These are phyloP conservation scores for Pisolithus sp. DNA, from an alignment of 768 basidiomycete genomes.

Conservation along the genomic window DNA sequence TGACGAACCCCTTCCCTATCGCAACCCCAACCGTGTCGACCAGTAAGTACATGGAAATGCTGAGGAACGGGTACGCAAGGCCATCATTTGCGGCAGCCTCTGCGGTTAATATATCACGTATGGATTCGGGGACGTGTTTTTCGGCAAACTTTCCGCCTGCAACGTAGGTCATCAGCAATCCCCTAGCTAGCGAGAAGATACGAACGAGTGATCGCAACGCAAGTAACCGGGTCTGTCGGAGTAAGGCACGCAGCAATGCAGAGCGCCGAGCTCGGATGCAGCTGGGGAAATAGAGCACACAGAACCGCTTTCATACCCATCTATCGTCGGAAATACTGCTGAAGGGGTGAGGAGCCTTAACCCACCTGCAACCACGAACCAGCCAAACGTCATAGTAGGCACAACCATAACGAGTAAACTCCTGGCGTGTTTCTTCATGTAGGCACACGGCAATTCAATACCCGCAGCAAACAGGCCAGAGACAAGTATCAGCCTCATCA, in stretches of 20 bases:
- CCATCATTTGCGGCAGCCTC: constrained; percentile 97
- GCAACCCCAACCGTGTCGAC: constrained; percentile 62
- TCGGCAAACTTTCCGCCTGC: constrained; percentile 65
- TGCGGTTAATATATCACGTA: constrained; percentile 76
- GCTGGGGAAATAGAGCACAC: constrained; percentile 60
- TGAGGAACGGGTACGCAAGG: constrained; percentile 88
- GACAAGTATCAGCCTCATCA: constrained; percentile 84
- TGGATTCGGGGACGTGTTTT: constrained; percentile 62
- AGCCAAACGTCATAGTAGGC: constrained; percentile 80
- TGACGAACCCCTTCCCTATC: constrained; percentile 77
- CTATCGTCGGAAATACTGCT: neutral
- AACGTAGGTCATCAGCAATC: neutral
- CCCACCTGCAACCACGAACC: constrained; percentile 70
- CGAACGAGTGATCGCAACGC: constrained; percentile 71
- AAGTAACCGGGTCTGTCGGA: constrained; percentile 92
- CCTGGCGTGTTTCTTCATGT: constrained; percentile 74
- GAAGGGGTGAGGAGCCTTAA: neutral
- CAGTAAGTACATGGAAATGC: constrained; percentile 79
- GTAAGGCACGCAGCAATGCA: constrained; percentile 88
- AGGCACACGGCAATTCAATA: constrained; percentile 82
- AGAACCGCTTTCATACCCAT: constrained; percentile 45
- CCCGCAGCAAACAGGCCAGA: constrained; percentile 93
- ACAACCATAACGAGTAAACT: constrained; percentile 66
- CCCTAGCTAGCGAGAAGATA: neutral
- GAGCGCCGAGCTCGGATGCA: constrained; percentile 70